Conservation (phyloP, 768 basidiomycete genomes). For the Termitomyces sp. region DNA sequence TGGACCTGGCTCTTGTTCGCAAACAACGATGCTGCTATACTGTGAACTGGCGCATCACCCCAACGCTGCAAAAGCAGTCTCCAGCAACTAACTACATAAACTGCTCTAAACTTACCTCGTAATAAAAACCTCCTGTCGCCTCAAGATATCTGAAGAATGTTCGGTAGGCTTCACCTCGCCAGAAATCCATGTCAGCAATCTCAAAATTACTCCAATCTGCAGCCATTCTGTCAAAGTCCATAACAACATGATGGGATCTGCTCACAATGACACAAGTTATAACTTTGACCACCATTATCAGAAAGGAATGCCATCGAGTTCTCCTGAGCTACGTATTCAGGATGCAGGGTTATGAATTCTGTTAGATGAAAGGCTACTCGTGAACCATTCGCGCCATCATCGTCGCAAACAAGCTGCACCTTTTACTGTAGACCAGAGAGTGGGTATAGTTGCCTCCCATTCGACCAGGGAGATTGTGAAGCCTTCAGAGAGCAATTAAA, state of each 20-base stretch:
- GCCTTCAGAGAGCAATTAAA: slow-evolving; percentile 32
- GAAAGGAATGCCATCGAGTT: slow-evolving; percentile 76
- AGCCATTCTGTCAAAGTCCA: background rate
- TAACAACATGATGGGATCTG: background rate
- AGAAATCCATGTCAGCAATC: slow-evolving; percentile 87
- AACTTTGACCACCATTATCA: slow-evolving; percentile 59
- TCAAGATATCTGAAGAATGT: slow-evolving; percentile 84
- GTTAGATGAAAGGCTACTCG: background rate
- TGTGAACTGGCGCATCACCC: slow-evolving; percentile 80
- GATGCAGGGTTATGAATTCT: slow-evolving; percentile 69
- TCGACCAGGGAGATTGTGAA: slow-evolving; percentile 81
- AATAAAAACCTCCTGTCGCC: slow-evolving; percentile 84
- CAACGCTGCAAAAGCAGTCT: slow-evolving; percentile 45
- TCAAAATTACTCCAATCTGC: slow-evolving; percentile 91
- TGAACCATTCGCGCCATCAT: background rate
- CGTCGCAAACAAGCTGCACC: slow-evolving; percentile 31
- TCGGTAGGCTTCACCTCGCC: slow-evolving; percentile 80
- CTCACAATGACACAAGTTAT: slow-evolving; percentile 71
- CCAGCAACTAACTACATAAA: background rate
- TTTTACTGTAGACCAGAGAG: slow-evolving; percentile 74
- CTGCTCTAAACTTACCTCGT: slow-evolving; percentile 55
- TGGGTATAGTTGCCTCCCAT: slow-evolving; percentile 76
- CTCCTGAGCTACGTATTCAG: slow-evolving; percentile 53
- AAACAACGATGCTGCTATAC: slow-evolving; percentile 77
- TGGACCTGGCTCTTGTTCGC: slow-evolving; percentile 72